Conservation (phyloP, 176 grass and related monocot genomes). For the Oryza meridionalis region DNA sequence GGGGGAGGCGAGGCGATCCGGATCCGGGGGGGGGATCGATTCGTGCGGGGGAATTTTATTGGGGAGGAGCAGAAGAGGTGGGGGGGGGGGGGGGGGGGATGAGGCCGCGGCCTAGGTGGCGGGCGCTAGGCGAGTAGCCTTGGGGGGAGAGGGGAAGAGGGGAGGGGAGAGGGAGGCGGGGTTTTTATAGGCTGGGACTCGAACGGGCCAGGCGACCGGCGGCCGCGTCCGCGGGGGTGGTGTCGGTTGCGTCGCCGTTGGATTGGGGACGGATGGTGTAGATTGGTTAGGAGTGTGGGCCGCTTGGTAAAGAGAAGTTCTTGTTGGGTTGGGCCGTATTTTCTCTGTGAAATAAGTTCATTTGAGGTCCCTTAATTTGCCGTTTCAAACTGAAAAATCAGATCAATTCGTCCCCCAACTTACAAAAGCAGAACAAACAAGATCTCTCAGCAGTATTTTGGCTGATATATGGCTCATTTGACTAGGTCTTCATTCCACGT, state of each 20-base stretch:
- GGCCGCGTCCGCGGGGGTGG: neutral
- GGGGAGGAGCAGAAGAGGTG: conserved; percentile 16
- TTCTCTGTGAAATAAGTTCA: no score
- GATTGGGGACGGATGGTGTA: neutral
- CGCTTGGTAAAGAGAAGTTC: neutral
- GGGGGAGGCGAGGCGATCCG: conserved; percentile 1
- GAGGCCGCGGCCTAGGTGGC: conserved; percentile 8
- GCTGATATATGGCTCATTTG: no score
- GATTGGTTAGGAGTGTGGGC: neutral
- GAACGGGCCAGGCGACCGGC: neutral
- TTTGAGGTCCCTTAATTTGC: no score
- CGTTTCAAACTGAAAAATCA: no score
- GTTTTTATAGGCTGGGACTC: conserved; percentile 27
- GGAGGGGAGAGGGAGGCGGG: neutral
- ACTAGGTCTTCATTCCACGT: no score
- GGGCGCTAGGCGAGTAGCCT: neutral
- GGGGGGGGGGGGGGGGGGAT: neutral
- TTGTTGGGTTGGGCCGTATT: neutral
- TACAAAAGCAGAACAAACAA: no score
- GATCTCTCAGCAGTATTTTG: no score
- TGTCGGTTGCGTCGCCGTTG: neutral
- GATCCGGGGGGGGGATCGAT: conserved; percentile 45
- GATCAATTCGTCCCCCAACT: no score
- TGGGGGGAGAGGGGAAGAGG: neutral
- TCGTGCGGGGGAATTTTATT: conserved; percentile 43